Evolutionary conservation across 73 alveolate species (phyloP).

Genomic region (Uronychia setigera): DNA sequence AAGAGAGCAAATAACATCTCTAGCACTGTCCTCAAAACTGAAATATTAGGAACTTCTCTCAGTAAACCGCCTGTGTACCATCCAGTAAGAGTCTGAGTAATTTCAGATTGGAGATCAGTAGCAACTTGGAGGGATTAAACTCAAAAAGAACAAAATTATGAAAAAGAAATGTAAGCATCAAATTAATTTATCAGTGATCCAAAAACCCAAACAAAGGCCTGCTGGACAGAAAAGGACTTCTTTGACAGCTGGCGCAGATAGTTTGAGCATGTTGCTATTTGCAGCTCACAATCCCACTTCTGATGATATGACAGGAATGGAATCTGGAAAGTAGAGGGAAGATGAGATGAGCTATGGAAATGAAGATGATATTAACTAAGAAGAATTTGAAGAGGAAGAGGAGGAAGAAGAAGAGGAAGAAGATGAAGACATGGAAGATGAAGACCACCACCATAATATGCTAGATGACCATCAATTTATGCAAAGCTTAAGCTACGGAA

Average conservation of each 20-base stretch:
- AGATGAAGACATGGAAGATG: neutral
- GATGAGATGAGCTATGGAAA: neutral
- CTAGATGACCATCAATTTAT: neutral
- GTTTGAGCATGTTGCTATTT: neutral
- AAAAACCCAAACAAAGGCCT: neutral
- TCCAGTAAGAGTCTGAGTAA: neutral
- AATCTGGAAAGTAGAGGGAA: neutral
- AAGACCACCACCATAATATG: neutral
- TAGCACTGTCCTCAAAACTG: neutral
- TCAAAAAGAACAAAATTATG: neutral
- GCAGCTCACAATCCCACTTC: constrained; percentile 7
- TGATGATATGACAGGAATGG: neutral
- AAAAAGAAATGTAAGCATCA: neutral
- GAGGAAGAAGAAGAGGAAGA: neutral
- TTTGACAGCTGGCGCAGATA: neutral
- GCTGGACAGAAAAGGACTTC: constrained; percentile 12
- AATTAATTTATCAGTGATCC: neutral
- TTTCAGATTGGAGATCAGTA: neutral
- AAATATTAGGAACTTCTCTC: neutral
- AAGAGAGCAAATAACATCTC: neutral
- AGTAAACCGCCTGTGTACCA: neutral
- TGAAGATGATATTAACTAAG: neutral
- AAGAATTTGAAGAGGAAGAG: neutral
- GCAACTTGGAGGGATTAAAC: neutral
- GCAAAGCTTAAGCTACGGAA: too few species aligned